Percentiles rank a stretch among this genome's conserved stretches.
phyloP scores from a whole-genome alignment of 768 basidiomycete species.

The Mycena crocata region DNA sequence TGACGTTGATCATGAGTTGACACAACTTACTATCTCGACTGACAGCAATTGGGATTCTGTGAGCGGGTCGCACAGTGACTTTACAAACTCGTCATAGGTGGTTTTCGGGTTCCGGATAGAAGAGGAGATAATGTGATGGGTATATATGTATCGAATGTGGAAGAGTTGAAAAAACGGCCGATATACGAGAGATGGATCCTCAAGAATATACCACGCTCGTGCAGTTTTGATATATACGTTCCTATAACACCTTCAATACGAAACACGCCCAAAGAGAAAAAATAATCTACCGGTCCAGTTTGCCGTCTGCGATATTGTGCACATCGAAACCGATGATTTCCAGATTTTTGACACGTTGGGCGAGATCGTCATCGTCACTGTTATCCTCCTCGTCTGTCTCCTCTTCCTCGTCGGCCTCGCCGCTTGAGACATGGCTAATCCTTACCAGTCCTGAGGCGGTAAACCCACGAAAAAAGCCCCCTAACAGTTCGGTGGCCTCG shows the following conservation, averaged over 20 bases:
- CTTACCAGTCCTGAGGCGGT: conserved; percentile 11
- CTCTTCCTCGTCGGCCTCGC: conserved; percentile 12
- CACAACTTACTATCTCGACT: conserved; percentile 4
- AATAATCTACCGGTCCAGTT: neutral
- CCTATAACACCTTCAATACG: neutral
- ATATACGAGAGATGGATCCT: conserved; percentile 6
- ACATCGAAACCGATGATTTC: neutral
- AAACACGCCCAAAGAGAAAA: neutral
- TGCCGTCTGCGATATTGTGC: neutral
- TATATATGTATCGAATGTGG: conserved; percentile 2
- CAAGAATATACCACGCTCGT: conserved; percentile 23
- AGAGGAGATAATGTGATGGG: conserved; percentile 4
- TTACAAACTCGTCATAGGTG: neutral
- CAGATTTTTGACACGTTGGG: conserved; percentile 5
- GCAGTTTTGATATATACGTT: conserved; percentile 14
- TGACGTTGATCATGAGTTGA: neutral
- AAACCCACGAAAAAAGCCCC: neutral
- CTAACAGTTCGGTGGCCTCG: conserved; percentile 6
- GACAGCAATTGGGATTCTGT: conserved; percentile 10
- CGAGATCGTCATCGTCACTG: conserved; percentile 5
- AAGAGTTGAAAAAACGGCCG: conserved; percentile 1
- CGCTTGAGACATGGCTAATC: neutral
- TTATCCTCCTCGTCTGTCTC: too few species aligned
- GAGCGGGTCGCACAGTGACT: conserved; percentile 5
- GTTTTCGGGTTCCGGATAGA: neutral